Percentiles rank a stretch among this genome's conserved stretches.
phyloP scores from a whole-genome alignment of 495 filamentous ascomycete genomes.

The Xylaria scruposa region DNA sequence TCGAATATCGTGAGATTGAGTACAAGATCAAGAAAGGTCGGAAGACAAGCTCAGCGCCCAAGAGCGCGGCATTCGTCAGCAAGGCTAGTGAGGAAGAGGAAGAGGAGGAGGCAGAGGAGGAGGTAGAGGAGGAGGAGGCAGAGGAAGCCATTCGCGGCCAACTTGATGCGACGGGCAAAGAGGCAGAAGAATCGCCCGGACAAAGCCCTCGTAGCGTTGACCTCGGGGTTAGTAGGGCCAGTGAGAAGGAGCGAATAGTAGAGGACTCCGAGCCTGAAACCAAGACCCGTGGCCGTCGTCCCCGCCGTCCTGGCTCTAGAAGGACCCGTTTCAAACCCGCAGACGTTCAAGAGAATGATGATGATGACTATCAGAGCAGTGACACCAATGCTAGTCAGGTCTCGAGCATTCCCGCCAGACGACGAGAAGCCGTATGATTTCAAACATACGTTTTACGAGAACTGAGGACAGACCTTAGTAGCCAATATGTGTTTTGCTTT shows the following conservation, averaged over 20 bases:
- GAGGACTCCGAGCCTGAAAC: conserved; percentile 31
- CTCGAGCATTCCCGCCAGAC: conserved; percentile 36
- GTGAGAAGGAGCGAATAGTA: conserved; percentile 29
- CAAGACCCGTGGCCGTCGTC: conserved; percentile 3
- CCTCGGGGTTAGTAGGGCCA: conserved; percentile 18
- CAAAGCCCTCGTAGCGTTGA: conserved; percentile 17
- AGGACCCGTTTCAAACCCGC: conserved; percentile 12
- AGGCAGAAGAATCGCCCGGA: background rate
- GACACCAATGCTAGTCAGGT: conserved; percentile 42
- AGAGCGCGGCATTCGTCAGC: conserved; percentile 27
- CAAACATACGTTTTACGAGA: background rate
- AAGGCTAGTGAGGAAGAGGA: conserved; percentile 35
- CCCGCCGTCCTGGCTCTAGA: background rate
- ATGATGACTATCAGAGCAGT: conserved; percentile 32
- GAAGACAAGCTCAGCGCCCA: conserved; percentile 20
- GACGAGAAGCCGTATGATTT: background rate
- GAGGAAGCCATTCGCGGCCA: conserved; percentile 13
- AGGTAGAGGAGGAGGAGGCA: conserved; percentile 19
- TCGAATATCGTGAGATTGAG: conserved; percentile 38
- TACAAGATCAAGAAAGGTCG: conserved; percentile 31
- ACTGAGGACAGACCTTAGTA: background rate
- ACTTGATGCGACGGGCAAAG: background rate
- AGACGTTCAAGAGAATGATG: conserved; percentile 7
- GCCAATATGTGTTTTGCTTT: background rate
- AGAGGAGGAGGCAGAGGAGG: conserved; percentile 28